Percentiles rank a stretch among this genome's conserved stretches.
Conservation (phyloP, 164 flowering plant species). For the Vitis rupestris region DNA sequence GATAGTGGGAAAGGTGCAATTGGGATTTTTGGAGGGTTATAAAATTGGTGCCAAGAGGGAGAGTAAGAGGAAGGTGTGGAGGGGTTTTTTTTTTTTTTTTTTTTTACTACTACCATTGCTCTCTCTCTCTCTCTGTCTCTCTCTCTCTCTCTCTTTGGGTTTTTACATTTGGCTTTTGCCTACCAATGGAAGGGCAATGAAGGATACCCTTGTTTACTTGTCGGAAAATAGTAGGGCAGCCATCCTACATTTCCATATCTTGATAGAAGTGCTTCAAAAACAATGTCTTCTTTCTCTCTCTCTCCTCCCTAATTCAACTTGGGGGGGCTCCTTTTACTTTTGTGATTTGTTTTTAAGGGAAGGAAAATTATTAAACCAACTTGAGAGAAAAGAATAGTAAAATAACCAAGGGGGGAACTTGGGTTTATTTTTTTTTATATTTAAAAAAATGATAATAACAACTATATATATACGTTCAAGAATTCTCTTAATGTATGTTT, state of each 20-base stretch:
- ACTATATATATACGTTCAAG: background rate
- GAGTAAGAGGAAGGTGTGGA: background rate
- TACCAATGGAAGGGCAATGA: conserved; percentile 28
- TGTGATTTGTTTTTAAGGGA: background rate
- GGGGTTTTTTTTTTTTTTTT: background rate
- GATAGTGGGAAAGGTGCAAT: conserved; percentile 17
- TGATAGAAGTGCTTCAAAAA: conserved; percentile 26
- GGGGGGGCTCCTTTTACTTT: background rate
- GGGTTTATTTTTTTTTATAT: too few species aligned
- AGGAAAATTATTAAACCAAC: background rate
- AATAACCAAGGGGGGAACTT: too few species aligned
- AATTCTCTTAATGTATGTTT: background rate
- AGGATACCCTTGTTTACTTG: conserved; percentile 37
- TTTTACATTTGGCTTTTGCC: conserved; percentile 24
- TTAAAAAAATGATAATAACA: background rate
- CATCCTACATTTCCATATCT: conserved; percentile 31
- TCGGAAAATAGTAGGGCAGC: conserved; percentile 41
- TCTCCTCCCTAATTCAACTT: background rate
- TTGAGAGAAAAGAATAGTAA: too few species aligned
- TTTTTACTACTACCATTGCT: background rate
- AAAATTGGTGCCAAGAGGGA: background rate
- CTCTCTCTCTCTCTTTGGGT: background rate
- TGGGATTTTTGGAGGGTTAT: conserved; percentile 6
- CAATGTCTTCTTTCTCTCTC: background rate
- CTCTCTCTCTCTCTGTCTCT: background rate